These are phyloP conservation scores for Monotropa hypopitys DNA, from an alignment of 179 eudicot genomes.

Conservation along the genomic window DNA sequence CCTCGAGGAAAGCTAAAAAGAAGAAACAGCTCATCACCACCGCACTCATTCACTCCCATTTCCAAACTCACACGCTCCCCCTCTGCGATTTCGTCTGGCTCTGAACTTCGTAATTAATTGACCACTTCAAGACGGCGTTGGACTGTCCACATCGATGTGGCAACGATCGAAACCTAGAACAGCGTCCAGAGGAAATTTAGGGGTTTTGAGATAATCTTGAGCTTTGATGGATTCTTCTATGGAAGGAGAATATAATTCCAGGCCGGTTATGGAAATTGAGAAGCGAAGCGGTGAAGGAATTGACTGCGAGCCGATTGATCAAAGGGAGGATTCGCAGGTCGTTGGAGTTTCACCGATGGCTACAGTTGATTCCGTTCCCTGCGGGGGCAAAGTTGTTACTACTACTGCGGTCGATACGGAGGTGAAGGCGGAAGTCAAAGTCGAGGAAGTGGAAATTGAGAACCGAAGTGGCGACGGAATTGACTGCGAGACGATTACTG, in stretches of 20 bases:
- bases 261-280: conserved; percentile 10
- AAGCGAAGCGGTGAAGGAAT: conserved; percentile 6
- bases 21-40: background rate
- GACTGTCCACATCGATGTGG: background rate
- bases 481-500: conserved; percentile 2
- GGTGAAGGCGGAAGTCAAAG: too few relatives aligned
- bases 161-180: background rate
- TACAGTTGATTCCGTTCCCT: conserved; percentile 1
- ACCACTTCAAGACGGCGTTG: background rate
- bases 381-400: background rate
- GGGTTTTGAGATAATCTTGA: conserved; percentile 1
- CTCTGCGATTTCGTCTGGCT: conserved; percentile 3
- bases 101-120: background rate
- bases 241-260: conserved; percentile 7
- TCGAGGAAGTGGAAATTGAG: conserved; percentile 6
- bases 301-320: conserved; percentile 3
- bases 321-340: conserved; percentile 9
- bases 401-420: conserved; percentile 3
- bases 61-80: background rate
- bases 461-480: conserved; percentile 6
- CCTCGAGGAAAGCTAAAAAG: background rate
- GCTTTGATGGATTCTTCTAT: conserved; percentile 4
- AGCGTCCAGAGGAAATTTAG: background rate
- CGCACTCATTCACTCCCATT: background rate
- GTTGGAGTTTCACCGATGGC: conserved; percentile 5